Percentiles rank a stretch among this genome's conserved stretches.
Conservation (phyloP, 345 rosid genomes). For the Ricinus communis region DNA sequence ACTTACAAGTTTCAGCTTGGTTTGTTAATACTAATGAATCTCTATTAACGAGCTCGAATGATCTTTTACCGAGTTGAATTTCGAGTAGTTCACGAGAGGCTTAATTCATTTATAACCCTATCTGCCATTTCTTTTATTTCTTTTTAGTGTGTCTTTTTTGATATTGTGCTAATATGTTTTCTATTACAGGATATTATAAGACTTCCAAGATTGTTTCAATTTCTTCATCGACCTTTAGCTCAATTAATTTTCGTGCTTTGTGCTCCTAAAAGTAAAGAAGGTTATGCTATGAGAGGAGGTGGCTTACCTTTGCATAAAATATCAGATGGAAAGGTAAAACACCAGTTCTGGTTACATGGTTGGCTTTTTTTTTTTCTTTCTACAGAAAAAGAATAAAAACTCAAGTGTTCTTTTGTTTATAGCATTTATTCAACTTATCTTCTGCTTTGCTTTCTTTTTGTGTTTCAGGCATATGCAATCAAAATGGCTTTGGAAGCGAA, state of each 20-base stretch:
- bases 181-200: conserved; percentile 76
- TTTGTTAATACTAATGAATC: no score
- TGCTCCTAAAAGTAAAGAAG: conserved; percentile 91
- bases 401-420: no score
- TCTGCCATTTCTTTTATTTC: background rate
- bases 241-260: conserved; percentile 73
- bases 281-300: conserved; percentile 97
- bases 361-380: background rate
- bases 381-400: no score
- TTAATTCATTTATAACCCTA: no score
- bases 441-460: background rate
- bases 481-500: conserved; percentile 62
- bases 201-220: conserved; percentile 80
- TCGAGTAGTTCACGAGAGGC: no score
- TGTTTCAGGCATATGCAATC: conserved; percentile 68
- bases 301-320: conserved; percentile 86
- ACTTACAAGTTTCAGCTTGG: no score
- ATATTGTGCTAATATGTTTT: background rate
- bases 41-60: no score
- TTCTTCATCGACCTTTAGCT: conserved; percentile 79
- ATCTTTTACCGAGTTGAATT: no score
- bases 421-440: background rate
- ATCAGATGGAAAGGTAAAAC: conserved; percentile 70
- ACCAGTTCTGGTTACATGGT: background rate
- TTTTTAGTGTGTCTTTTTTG: background rate